Percentiles rank a stretch among this genome's conserved stretches.
Conservation (phyloP, 371 early-diverging fungal genomes). For the Rhizomucor miehei region DNA sequence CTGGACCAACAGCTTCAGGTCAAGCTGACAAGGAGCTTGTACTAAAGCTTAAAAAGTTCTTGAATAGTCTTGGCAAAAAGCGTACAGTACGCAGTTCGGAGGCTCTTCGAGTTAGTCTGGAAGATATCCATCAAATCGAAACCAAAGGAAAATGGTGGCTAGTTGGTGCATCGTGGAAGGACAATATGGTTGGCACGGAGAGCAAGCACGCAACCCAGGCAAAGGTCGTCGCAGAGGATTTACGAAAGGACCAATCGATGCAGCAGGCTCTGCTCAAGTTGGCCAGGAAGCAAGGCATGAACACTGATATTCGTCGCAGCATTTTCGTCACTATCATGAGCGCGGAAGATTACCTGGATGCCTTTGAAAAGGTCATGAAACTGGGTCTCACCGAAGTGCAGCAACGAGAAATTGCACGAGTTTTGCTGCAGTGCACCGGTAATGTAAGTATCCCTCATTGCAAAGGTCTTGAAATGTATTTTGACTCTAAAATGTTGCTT, state of each 20-base stretch:
- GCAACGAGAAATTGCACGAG: constrained; percentile 92
- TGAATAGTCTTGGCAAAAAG: constrained; percentile 67
- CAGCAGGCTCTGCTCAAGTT: constrained; percentile 70
- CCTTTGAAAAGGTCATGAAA: constrained; percentile 81
- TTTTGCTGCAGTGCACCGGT: constrained; percentile 85
- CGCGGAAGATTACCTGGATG: constrained; percentile 94
- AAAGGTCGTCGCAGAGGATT: constrained; percentile 33
- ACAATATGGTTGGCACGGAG: constrained; percentile 57
- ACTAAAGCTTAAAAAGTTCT: constrained; percentile 77
- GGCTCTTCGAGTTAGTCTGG: constrained; percentile 82
- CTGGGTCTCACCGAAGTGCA: constrained; percentile 86
- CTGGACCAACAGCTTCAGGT: constrained; percentile 46
- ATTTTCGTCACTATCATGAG: constrained; percentile 92
- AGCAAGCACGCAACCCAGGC: constrained; percentile 28
- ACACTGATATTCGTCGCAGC: constrained; percentile 90
- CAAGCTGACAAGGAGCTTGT: constrained; percentile 60
- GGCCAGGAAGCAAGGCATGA: constrained; percentile 90
- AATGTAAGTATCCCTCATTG: constrained; percentile 52
- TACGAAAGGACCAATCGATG: constrained; percentile 44
- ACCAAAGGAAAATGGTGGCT: constrained; percentile 90
- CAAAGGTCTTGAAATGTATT: not conserved
- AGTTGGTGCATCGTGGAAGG: constrained; percentile 81
- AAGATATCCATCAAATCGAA: constrained; percentile 82
- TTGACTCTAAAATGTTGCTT: too few relatives aligned
- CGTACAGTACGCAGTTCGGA: constrained; percentile 57